phyloP scores from a whole-genome alignment of 2,329 filamentous ascomycete species.

The Colletotrichum ledebouriae region DNA sequence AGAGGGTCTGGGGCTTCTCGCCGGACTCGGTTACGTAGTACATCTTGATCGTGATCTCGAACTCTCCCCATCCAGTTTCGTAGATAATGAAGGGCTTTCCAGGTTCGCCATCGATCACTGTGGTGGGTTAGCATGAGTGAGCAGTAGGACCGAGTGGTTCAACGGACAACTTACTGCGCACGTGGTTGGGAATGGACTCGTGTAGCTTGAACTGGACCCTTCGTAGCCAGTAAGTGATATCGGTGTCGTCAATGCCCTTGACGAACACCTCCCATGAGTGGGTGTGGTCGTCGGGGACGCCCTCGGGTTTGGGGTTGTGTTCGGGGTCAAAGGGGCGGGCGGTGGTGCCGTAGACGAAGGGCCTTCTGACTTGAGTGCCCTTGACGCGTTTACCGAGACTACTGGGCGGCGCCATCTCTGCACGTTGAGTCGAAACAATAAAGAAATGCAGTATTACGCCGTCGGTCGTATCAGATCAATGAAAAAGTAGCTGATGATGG shows the following conservation, averaged over 20 bases:
- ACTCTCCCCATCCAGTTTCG: constrained; percentile 98
- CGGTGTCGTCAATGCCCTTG: constrained; percentile 87
- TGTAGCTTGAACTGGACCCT: constrained; percentile 99
- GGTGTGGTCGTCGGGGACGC: constrained; percentile 89
- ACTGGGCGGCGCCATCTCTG: constrained; percentile 70
- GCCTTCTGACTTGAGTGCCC: constrained; percentile 73
- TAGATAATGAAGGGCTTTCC: constrained; percentile 83
- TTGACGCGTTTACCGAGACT: constrained; percentile 74
- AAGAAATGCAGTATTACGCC: no score
- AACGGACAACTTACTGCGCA: constrained; percentile 72
- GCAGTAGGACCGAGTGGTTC: background rate
- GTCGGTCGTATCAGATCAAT: no score
- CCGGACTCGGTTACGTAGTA: constrained; percentile 90
- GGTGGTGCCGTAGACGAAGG: constrained; percentile 83
- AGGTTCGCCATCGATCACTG: constrained; percentile 78
- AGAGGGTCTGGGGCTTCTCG: constrained; percentile 96
- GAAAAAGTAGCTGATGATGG: background rate
- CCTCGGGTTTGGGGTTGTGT: constrained; percentile 81
- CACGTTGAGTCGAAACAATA: background rate
- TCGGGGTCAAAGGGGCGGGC: constrained; percentile 83
- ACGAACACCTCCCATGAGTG: constrained; percentile 98
- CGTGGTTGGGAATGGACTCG: constrained; percentile 93
- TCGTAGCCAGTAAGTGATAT: constrained; percentile 95
- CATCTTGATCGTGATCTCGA: constrained; percentile 94
- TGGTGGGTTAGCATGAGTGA: constrained; percentile 41